These are phyloP conservation scores for Botrytis porri DNA, from an alignment of 2,329 filamentous ascomycete genomes.

Conservation along the genomic window DNA sequence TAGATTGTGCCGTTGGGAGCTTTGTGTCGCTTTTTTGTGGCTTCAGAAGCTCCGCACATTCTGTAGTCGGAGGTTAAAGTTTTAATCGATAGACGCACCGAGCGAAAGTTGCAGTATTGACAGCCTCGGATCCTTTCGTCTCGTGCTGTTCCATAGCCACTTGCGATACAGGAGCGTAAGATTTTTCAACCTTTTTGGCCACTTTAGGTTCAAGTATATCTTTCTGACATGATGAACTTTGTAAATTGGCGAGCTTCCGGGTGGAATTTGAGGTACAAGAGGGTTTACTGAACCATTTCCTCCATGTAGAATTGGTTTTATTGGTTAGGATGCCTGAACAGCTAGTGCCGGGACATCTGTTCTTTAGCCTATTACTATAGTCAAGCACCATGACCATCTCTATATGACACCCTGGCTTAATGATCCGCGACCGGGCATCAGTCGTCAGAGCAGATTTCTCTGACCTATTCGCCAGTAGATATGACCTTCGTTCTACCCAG, in stretches of 20 bases:
- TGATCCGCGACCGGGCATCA: neutral
- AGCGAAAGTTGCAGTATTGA: too few relatives aligned
- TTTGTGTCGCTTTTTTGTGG: too few relatives aligned
- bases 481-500: neutral
- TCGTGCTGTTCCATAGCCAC: neutral
- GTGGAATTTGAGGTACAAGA: neutral
- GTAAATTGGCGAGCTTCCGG: neutral
- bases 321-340: neutral
- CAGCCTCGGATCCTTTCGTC: too few relatives aligned
- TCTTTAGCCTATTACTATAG: too few relatives aligned
- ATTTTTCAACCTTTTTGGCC: rapidly evolving
- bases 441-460: neutral
- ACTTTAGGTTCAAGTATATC: neutral
- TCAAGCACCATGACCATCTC: neutral
- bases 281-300: neutral
- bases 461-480: neutral
- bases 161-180: neutral
- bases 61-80: too few relatives aligned
- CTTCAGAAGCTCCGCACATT: too few relatives aligned
- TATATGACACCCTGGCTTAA: neutral
- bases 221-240: neutral
- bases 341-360: neutral
- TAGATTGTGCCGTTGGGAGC: too few relatives aligned
- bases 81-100: too few relatives aligned
- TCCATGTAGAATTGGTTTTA: neutral